Base-by-base conservation (phyloP, 2,329 filamentous ascomycete species). In the Anthostomella pinea region DNA sequence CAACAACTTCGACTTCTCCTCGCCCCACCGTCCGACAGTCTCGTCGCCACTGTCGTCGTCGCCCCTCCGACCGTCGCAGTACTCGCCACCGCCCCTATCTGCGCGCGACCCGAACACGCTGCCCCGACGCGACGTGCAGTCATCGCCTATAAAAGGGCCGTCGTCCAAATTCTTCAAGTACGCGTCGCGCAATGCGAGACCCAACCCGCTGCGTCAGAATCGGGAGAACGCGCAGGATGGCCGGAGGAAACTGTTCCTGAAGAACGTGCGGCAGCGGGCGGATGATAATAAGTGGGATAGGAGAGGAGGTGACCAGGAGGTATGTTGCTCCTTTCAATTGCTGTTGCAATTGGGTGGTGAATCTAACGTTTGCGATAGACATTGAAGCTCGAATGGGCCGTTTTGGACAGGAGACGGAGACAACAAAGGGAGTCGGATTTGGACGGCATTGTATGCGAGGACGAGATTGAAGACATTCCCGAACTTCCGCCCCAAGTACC, bases 221-320 rank as follows among this genome's bases (percentile, higher is more conserved):
- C 71, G 77, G 33, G 77, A 88, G 55, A 77, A 77, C 13, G 69
- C 70, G 1, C 77, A 80, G 37, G 81, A 87, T 55, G 69, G 74
- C 35, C 68, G 86, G 39, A 69, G 85, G 30, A 75, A 76, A 20
- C 66, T 84, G 38, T 91, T 91, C 51, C 64, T 91, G 41, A 77
- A 80, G 54, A 84, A 73, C 33, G 79, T 85, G 13, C 69, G 77
- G 40, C 73, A 79, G 51, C 72, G 75, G 25, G 66, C 71, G 3
- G 77, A 83, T 26, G 77, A 85, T 18, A 73, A 67, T 51, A 64
- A 66, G 15, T 83, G 79, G 72, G 69, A 75, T 50, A 67, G 72
- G 33, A 67, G 81, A 46, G 79, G 80, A 17, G 78, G 81, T 3
- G 80, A 84, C 50, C 78, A 82, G 49, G 74, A 77, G 58, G 69